These are phyloP conservation scores for Carex scoparia DNA, from an alignment of 176 grass and related monocot species.

Conservation along the genomic window DNA sequence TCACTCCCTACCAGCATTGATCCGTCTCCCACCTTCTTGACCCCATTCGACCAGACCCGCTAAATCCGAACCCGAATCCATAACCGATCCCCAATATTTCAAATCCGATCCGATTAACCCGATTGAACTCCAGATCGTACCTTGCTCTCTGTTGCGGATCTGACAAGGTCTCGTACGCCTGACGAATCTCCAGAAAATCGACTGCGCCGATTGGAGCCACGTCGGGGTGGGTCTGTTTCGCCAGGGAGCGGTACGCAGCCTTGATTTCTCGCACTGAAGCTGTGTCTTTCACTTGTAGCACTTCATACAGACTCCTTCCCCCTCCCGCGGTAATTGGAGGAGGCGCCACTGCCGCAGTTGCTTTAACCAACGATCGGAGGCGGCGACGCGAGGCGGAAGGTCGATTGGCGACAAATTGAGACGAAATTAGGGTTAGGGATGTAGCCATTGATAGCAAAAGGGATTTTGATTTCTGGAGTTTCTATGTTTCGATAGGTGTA, in stretches of 20 bases:
- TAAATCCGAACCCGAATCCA: neutral
- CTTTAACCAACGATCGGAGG: neutral
- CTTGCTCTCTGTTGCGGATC: slow-evolving; percentile 40
- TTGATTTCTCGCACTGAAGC: slow-evolving; percentile 58
- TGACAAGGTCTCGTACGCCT: slow-evolving; percentile 58
- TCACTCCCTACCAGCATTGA: slow-evolving; percentile 51
- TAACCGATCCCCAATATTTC: neutral
- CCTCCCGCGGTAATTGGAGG: neutral
- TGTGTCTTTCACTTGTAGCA: slow-evolving; percentile 42
- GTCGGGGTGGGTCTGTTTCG: slow-evolving; percentile 66
- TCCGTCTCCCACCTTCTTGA: slow-evolving; percentile 58
- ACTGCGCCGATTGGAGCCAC: neutral
- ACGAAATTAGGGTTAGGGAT: neutral
- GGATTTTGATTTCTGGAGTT: neutral
- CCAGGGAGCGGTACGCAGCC: slow-evolving; percentile 56
- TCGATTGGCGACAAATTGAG: neutral
- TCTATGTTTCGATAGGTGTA: neutral
- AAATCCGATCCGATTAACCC: slow-evolving; percentile 6
- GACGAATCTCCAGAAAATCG: slow-evolving; percentile 52
- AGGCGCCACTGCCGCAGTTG: neutral
- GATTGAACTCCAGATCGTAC: slow-evolving; percentile 47
- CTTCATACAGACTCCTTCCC: slow-evolving; percentile 39
- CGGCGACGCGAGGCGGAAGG: neutral
- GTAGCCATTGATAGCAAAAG: slow-evolving; percentile 7
- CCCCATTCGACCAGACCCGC: neutral